Base-by-base conservation (phyloP, 176 grass and related monocot species). In the Canna indica region DNA sequence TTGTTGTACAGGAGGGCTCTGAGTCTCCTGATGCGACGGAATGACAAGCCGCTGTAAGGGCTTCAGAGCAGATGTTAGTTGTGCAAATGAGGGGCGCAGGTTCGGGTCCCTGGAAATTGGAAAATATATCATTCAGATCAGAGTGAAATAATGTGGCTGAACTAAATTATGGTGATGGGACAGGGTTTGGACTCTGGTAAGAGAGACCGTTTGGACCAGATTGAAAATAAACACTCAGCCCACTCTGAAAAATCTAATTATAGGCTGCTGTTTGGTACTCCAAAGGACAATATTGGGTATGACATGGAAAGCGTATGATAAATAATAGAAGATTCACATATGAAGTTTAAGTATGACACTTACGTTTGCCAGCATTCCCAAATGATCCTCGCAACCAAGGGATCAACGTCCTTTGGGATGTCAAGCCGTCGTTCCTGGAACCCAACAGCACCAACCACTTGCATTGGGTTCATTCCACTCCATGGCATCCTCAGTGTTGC, bases 381-480 rank as follows among this genome's bases (percentile, higher is more conserved):
- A 68, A 99, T 93, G 30, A 99, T 99, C 70, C 82, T 81, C 47
- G 82, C 77, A 54, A 90, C 90, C 15, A 99, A 76, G 64, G 94
- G 90, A 83, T 99, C 94, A 18, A 99, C 68, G 68, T 99, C 94
- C 70, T 99, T 93, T 52, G 90, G 94, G 72, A 90, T 93, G 58
- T 99, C 94, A 59, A 93, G 89, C 64, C 90, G 72, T 52, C 84
- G 73, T 7, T 93, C 87, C 82, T 99, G 94, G 78, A 99, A 99
- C 36, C 94, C 94, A 81, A 99, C 94, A 61, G 94, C 94, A 70
- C 94, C 94, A 30, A 99, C 94, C 2, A 99, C 94, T 71, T 99
- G 94, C 94, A 99, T 99, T 28, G 84, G 94, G 75, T 99, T 99
- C 94, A 99, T 99, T 71, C 94, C 94, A 63, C 74, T 33, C 94